These are phyloP conservation scores for Ophiostoma quercus DNA, from an alignment of 2,329 filamentous ascomycete genomes.

Conservation along the genomic window DNA sequence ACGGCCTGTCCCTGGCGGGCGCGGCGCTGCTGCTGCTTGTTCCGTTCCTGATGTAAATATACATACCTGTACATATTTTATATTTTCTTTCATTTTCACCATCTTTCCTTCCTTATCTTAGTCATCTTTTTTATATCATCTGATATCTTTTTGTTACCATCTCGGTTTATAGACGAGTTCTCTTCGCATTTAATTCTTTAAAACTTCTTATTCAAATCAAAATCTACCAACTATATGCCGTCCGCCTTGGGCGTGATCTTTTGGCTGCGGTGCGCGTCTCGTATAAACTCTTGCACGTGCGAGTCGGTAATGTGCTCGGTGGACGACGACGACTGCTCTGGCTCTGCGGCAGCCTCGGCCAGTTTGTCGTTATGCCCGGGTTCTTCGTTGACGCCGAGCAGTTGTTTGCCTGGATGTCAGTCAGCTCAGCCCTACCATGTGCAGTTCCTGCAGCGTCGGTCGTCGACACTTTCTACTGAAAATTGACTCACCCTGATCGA, in stretches of 20 bases:
- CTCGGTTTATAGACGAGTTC: neutral
- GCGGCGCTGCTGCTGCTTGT: conserved; percentile 20
- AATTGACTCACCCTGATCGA: conserved; percentile 41
- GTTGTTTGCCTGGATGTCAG: conserved; percentile 33
- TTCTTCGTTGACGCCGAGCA: conserved; percentile 34
- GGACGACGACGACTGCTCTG: conserved; percentile 35
- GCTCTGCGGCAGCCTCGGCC: neutral
- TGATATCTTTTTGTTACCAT: neutral
- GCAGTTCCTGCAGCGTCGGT: neutral
- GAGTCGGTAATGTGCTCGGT: conserved; percentile 42
- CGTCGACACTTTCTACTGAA: neutral
- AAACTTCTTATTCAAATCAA: too few relatives aligned
- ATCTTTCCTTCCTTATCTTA: neutral
- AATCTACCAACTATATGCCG: neutral
- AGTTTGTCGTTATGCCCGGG: conserved; percentile 23
- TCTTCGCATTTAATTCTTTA: neutral
- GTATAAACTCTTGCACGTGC: conserved; percentile 50
- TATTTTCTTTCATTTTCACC: neutral
- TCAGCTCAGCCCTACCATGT: neutral
- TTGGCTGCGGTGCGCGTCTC: conserved; percentile 47
- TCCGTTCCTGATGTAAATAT: conserved; percentile 16
- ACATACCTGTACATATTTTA: conserved; percentile 2
- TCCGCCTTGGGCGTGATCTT: neutral
- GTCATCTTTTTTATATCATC: neutral
- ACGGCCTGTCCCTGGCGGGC: conserved; percentile 23